These are phyloP conservation scores for Pythium coloratum DNA, from an alignment of 352 stramenopile species.

Conservation along the genomic window DNA sequence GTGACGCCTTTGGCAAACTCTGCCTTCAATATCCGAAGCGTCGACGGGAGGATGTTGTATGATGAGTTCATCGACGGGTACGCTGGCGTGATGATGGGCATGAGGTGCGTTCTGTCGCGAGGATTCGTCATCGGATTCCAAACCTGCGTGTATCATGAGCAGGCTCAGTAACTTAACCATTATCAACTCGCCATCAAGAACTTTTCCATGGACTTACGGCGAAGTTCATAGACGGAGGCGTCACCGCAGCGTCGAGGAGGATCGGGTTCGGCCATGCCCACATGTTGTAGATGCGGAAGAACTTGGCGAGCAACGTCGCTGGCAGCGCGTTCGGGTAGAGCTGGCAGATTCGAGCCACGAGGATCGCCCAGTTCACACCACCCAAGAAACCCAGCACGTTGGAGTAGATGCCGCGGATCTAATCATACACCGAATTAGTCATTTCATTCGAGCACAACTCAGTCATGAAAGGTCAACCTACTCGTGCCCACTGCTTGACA, in stretches of 20 bases:
- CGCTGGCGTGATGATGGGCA: conserved; percentile 99
- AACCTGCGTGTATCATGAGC: conserved; percentile 37
- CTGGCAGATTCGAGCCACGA: conserved; percentile 95
- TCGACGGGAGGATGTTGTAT: conserved; percentile 95
- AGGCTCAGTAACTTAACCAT: neutral
- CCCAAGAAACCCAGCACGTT: conserved; percentile 98
- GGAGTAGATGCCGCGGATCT: conserved; percentile 96
- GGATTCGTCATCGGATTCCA: conserved; percentile 90
- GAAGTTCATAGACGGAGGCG: conserved; percentile 54
- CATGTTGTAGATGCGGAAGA: conserved; percentile 95
- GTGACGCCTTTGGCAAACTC: conserved; percentile 81
- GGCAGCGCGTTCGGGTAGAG: conserved; percentile 86
- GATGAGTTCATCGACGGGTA: conserved; percentile 98
- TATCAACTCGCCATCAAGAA: neutral
- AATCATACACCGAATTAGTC: neutral
- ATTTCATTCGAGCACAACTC: neutral
- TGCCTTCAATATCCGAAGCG: conserved; percentile 88
- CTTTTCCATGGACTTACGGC: conserved; percentile 32
- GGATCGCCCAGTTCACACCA: conserved; percentile 98
- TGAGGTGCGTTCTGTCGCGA: conserved; percentile 91
- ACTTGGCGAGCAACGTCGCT: conserved; percentile 88
- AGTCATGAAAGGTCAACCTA: conserved; percentile 33
- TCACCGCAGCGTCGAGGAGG: conserved; percentile 67
- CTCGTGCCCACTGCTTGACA: conserved; percentile 89
- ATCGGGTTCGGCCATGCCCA: conserved; percentile 97